Conservation (phyloP, 306 rosid genomes). For the Fragaria nilgerrensis region DNA sequence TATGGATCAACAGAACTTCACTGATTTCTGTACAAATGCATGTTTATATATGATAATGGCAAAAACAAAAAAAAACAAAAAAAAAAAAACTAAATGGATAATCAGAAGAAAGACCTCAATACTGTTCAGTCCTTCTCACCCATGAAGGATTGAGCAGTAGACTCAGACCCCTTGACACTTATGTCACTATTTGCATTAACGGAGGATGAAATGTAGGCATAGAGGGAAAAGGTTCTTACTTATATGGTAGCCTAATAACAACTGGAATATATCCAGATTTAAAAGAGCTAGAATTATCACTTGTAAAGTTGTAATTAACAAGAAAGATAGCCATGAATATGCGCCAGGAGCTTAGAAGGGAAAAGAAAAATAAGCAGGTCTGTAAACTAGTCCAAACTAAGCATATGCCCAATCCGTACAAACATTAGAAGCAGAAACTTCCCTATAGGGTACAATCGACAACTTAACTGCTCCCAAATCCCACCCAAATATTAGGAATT, state of each 20-base stretch:
- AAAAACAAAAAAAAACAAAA: not conserved
- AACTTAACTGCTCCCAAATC: not conserved
- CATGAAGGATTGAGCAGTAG: constrained; percentile 3
- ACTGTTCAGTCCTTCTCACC: not conserved
- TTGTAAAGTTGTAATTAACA: constrained; percentile 7
- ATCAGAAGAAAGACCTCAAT: not conserved
- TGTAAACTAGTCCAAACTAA: not conserved
- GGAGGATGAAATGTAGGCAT: not conserved
- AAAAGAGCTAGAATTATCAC: not conserved
- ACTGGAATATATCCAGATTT: not conserved
- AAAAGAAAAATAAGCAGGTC: not conserved
- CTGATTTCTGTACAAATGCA: not conserved
- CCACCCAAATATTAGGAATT: not conserved
- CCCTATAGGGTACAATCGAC: not conserved
- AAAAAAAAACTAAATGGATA: not conserved
- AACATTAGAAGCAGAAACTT: not conserved
- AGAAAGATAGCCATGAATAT: not conserved
- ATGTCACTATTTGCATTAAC: not conserved
- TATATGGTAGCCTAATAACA: not conserved
- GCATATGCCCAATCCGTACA: not conserved
- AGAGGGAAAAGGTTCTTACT: not conserved
- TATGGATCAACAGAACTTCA: not conserved
- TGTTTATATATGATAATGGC: not conserved
- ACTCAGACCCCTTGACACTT: not conserved
- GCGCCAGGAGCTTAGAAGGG: not conserved